Percentiles rank a stretch among this genome's conserved stretches.
phyloP scores from a whole-genome alignment of 2,329 filamentous ascomycete species.

The Pseudogymnoascus sp. region DNA sequence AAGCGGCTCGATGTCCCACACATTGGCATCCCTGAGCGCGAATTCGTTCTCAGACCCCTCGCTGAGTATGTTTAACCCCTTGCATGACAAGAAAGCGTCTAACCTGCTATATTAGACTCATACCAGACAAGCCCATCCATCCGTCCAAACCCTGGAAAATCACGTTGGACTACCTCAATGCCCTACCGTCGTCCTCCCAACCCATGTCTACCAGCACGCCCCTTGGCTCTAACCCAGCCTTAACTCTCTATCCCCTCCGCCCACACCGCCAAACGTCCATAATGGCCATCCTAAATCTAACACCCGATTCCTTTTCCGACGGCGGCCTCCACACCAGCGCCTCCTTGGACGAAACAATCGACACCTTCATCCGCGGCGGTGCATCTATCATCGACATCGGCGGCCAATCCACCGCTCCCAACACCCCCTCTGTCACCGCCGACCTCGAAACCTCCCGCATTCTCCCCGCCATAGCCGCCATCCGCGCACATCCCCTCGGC shows the following conservation, averaged over 20 bases:
- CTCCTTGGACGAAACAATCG: conserved; percentile 51
- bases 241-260: conserved; percentile 51
- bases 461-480: conserved; percentile 66
- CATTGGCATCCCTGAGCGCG: conserved; percentile 74
- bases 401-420: conserved; percentile 84
- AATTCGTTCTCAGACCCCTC: conserved; percentile 86
- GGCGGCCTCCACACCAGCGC: conserved; percentile 56
- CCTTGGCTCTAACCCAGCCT: conserved; percentile 33
- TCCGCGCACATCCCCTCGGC: conserved; percentile 59
- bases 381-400: conserved; percentile 86
- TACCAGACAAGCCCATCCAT: conserved; percentile 47
- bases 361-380: conserved; percentile 55
- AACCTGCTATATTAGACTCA: conserved; percentile 37
- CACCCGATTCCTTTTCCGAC: conserved; percentile 95
- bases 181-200: conserved; percentile 41
- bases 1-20: conserved; percentile 80
- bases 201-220: conserved; percentile 54
- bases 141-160: conserved; percentile 50
- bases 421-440: conserved; percentile 57
- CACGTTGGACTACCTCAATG: conserved; percentile 52
- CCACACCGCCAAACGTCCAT: conserved; percentile 56
- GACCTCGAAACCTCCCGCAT: conserved; percentile 72
- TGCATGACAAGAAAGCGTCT: background rate
- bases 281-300: conserved; percentile 94
- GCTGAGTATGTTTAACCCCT: conserved; percentile 51